Conservation (phyloP, 495 filamentous ascomycete genomes). For the Tuber indicum region DNA sequence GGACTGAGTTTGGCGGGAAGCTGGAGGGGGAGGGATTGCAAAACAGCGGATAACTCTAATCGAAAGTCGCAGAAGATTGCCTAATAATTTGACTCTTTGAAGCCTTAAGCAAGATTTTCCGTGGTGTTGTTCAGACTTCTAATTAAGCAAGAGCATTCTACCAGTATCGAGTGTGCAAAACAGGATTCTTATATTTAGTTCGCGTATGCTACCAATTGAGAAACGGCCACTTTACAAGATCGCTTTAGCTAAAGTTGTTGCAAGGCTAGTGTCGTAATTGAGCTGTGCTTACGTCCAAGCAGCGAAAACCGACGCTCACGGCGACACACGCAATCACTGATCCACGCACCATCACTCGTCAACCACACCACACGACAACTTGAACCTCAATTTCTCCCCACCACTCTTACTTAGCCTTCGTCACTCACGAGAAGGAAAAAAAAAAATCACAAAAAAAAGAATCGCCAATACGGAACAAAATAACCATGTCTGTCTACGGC, state of each 20-base stretch:
- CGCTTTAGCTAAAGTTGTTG: background rate
- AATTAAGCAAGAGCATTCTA: background rate
- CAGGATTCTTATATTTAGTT: background rate
- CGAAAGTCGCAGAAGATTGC: background rate
- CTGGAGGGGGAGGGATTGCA: background rate
- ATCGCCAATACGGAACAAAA: background rate
- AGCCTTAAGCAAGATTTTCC: background rate
- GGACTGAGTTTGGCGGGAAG: background rate
- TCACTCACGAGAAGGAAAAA: background rate
- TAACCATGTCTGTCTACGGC: background rate
- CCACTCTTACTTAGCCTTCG: background rate
- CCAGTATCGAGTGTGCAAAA: background rate
- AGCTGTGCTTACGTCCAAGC: background rate
- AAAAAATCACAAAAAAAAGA: background rate
- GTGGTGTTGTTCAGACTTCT: background rate
- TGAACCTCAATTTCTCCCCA: background rate
- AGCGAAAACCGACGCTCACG: background rate
- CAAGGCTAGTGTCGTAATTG: background rate
- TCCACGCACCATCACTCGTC: background rate
- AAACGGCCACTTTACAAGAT: background rate
- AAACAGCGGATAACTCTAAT: background rate
- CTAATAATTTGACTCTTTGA: background rate
- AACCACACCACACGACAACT: background rate
- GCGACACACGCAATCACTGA: background rate
- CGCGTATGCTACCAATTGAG: background rate